Evolutionary conservation across 257 asterid genomes (phyloP).

Genomic region (Scutellaria barbata): DNA sequence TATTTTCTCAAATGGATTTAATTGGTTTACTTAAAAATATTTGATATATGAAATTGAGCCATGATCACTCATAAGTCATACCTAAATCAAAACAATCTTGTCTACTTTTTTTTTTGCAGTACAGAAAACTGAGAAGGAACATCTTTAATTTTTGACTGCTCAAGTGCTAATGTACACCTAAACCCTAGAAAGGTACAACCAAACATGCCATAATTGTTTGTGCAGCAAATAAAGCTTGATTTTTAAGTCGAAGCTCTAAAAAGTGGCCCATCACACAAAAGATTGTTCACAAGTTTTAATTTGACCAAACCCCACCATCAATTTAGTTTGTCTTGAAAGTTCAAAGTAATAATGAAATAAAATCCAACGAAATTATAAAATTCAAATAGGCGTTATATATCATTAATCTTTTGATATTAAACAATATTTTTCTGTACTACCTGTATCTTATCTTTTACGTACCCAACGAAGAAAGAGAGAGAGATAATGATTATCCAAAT

Average conservation of each 20-base stretch:
- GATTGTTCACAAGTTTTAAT: conserved; percentile 32
- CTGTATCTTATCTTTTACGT: not conserved
- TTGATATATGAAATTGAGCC: too few species aligned
- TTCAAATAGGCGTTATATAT: not conserved
- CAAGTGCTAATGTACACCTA: not conserved
- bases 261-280: conserved; percentile 33
- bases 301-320: conserved; percentile 41
- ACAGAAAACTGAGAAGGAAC: too few species aligned
- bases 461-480: not conserved
- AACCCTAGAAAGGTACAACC: conserved; percentile 21
- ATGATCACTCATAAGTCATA: too few species aligned
- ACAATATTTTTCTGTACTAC: not conserved
- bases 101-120: too few species aligned
- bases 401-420: not conserved
- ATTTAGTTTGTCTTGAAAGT: conserved; percentile 38
- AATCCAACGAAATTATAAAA: conserved; percentile 9
- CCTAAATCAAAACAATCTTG: too few species aligned
- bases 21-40: too few species aligned
- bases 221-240: conserved; percentile 36
- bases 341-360: conserved; percentile 33
- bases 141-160: too few species aligned
- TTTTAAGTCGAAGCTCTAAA: conserved; percentile 25
- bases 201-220: conserved; percentile 40
- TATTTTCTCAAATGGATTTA: too few species aligned
- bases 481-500: not conserved